Evolutionary conservation across 257 asterid species (phyloP).

Genomic region (Ocimum tenuiflorum): DNA sequence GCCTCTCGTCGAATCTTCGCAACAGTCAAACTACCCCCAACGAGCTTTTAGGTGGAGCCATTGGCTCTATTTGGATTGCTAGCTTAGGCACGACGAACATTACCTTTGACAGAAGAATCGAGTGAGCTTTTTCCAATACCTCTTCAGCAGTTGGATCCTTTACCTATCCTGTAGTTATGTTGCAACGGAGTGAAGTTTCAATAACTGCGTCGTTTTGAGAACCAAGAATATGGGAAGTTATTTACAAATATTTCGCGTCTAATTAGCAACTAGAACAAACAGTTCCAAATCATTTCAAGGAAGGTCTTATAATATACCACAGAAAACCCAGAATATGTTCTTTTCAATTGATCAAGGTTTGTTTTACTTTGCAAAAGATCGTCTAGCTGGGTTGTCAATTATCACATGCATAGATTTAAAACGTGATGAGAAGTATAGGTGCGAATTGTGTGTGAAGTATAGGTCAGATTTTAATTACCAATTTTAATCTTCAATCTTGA

Average conservation of each 20-base stretch:
- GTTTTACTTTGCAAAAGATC: too few relatives aligned
- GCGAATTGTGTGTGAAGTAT: too few relatives aligned
- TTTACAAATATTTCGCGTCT: not conserved
- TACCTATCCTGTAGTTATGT: constrained; percentile 6
- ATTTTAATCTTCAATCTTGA: too few relatives aligned
- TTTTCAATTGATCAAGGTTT: not conserved
- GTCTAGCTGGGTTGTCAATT: too few relatives aligned
- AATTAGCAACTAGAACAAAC: not conserved
- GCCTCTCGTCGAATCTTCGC: not conserved
- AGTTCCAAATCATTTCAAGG: not conserved
- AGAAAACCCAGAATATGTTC: not conserved
- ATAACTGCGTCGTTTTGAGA: not conserved
- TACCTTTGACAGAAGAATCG: constrained; percentile 26
- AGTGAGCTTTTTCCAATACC: constrained; percentile 25
- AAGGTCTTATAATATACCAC: not conserved
- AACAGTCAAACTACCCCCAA: not conserved
- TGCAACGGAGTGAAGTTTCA: not conserved
- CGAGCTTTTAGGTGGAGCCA: not conserved
- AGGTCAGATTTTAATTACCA: too few relatives aligned
- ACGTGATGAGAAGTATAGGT: not conserved
- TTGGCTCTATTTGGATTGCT: not conserved
- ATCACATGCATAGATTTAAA: too few relatives aligned
- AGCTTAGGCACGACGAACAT: not conserved
- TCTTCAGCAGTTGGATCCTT: not conserved
- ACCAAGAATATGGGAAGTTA: not conserved